Conservation (phyloP, 2,329 filamentous ascomycete genomes). For the Coniochaeta pulveracea region DNA sequence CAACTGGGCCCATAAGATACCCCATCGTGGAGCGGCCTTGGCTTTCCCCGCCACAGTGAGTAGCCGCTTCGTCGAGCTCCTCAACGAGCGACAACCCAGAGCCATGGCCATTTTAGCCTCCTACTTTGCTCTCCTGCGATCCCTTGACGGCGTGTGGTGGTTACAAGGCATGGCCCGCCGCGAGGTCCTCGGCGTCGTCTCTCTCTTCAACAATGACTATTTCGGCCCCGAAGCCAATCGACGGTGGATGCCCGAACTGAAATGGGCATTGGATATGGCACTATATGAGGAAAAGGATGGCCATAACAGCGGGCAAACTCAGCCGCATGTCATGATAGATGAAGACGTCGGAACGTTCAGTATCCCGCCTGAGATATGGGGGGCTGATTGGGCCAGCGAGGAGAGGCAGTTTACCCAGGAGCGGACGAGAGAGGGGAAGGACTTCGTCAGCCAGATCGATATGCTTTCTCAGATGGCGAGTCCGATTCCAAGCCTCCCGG, state of each 20-base stretch:
- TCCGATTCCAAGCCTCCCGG: slow-evolving; percentile 17
- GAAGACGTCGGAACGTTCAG: slow-evolving; percentile 19
- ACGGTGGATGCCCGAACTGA: slow-evolving; percentile 48
- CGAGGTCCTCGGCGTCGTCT: slow-evolving; percentile 53
- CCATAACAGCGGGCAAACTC: too few species aligned
- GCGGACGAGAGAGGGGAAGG: slow-evolving; percentile 15
- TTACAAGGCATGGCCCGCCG: slow-evolving; percentile 53
- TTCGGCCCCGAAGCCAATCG: slow-evolving; percentile 23
- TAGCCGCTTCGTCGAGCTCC: slow-evolving; percentile 46
- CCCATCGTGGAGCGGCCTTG: slow-evolving; percentile 45
- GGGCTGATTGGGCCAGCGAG: slow-evolving; percentile 35
- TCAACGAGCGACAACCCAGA: slow-evolving; percentile 47
- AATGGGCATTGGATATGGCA: slow-evolving; percentile 49
- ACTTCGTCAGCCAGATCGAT: slow-evolving; percentile 33
- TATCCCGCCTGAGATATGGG: slow-evolving; percentile 47
- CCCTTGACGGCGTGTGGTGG: slow-evolving; percentile 57
- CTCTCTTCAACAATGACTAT: slow-evolving; percentile 45
- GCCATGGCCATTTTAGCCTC: slow-evolving; percentile 53
- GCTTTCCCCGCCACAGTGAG: slow-evolving; percentile 55
- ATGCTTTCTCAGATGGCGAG: slow-evolving; percentile 26
- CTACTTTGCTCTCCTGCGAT: slow-evolving; percentile 55
- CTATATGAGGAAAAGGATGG: slow-evolving; percentile 44
- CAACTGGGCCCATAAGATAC: slow-evolving; percentile 54
- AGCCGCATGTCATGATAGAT: too few species aligned
- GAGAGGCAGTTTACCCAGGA: slow-evolving; percentile 29